Evolutionary conservation across 2,329 filamentous ascomycete genomes (phyloP), one percentile per base, ranked within the genome.

Genomic region (Colletotrichum eleusines): DNA sequence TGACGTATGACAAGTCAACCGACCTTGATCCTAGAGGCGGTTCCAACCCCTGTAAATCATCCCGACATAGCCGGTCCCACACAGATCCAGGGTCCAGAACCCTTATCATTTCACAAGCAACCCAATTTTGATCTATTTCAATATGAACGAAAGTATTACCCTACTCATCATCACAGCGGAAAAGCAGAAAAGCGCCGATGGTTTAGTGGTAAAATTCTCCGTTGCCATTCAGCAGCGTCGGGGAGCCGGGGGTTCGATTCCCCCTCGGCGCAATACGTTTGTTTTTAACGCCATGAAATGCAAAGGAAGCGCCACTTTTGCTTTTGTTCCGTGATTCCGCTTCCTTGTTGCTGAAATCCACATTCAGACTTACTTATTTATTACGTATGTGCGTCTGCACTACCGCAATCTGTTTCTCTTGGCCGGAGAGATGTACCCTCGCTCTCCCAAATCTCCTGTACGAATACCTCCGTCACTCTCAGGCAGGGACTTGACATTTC

Each of bases 151-250:
- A 7, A 42, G 12, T 6, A 18, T 0, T 1, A 2, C 0, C 0
- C 0, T 0, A 0, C 0, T 0, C 6, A 1, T 0, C 9, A 61
- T 28, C 58, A 11, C 1, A 61, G 14, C n/a, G 1, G 2, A 61
- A 5, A 28, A 9, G 16, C 44, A 20, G 18, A 38, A 20, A 23
- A 38, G 58, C 58, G 58, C 33, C 58, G 58, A 61, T 50, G 58
- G 42, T 61, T 61, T 61, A 61, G 58, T 61, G 58, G 58, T 61
- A 50, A 61, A 61, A 61, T 61, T 61, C 58, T 61, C 58, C 58
- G 58, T 61, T 61, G 58, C 42, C 58, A 61, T 61, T 28, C 12
- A 50, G 58, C 58, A 61, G 58, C 44, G 58, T 61, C 58, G 58
- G 58, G 58, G 58, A 61, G 42, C 58, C 58, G 58, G 58, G 58